Conservation (phyloP, 495 filamentous ascomycete genomes). For the Aspergillus conjunctus region DNA sequence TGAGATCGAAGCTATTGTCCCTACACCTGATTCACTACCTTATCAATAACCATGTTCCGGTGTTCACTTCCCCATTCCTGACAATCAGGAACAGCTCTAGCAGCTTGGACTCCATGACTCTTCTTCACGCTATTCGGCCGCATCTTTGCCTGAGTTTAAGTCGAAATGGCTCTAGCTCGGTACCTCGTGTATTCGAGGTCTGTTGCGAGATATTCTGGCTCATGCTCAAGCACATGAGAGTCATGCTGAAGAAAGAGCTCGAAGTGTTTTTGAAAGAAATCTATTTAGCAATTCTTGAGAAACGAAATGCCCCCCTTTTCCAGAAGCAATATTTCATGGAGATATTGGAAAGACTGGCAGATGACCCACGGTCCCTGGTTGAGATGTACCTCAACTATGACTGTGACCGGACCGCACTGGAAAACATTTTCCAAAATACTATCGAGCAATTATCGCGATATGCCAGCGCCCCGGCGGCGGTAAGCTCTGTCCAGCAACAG, state of each 20-base stretch:
- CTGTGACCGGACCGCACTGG: constrained; percentile 86
- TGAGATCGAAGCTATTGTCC: constrained; percentile 95
- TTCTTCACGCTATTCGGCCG: constrained; percentile 94
- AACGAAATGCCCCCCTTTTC: constrained; percentile 78
- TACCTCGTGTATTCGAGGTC: constrained; percentile 89
- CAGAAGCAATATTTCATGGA: constrained; percentile 93
- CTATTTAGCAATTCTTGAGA: constrained; percentile 90
- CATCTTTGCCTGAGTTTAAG: constrained; percentile 93
- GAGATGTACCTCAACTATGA: constrained; percentile 99
- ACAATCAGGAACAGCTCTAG: constrained; percentile 88
- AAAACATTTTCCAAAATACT: constrained; percentile 93
- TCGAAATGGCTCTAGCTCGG: constrained; percentile 90
- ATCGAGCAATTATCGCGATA: constrained; percentile 91
- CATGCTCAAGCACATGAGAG: constrained; percentile 90
- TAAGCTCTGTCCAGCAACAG: constrained; percentile 78
- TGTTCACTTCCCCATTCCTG: constrained; percentile 86
- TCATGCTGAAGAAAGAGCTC: constrained; percentile 97
- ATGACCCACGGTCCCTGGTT: constrained; percentile 84
- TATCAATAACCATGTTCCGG: constrained; percentile 83
- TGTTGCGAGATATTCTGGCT: constrained; percentile 98
- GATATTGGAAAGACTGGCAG: constrained; percentile 78
- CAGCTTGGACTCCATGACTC: constrained; percentile 80
- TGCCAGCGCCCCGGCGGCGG: constrained; percentile 69
- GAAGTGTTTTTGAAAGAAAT: constrained; percentile 98
- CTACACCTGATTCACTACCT: constrained; percentile 92